phyloP scores from a whole-genome alignment of 2,329 filamentous ascomycete genomes.

The Aquanectria penicillioides region DNA sequence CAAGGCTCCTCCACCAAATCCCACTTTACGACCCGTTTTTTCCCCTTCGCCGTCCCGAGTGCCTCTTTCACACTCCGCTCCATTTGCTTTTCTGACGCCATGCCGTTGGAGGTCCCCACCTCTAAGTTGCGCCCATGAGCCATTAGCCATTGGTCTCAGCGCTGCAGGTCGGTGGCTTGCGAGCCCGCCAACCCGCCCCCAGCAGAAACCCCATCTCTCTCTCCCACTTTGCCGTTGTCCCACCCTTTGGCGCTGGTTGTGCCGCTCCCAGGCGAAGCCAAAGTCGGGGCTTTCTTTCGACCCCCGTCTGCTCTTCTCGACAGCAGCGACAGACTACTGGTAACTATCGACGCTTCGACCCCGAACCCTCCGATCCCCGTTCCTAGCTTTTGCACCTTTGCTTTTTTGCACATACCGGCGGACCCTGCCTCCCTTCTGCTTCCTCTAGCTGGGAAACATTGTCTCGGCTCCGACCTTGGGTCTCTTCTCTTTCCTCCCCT shows the following conservation, averaged over 20 bases:
- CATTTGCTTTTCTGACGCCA: slow-evolving; percentile 15
- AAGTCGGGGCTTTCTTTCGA: not conserved
- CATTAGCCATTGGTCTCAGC: slow-evolving; percentile 13
- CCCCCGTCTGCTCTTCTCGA: too few species aligned
- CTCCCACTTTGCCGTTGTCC: slow-evolving; percentile 12
- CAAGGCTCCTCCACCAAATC: slow-evolving; percentile 13
- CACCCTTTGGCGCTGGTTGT: not conserved
- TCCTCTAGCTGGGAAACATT: too few species aligned
- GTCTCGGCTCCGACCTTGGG: too few species aligned
- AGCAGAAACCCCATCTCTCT: slow-evolving; percentile 6
- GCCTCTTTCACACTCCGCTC: not conserved
- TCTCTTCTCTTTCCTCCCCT: too few species aligned
- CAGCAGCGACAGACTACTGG: too few species aligned
- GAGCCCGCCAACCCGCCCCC: slow-evolving; percentile 9
- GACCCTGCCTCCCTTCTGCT: not conserved
- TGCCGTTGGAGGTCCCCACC: slow-evolving; percentile 19
- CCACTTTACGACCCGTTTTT: slow-evolving; percentile 11
- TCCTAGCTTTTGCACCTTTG: slow-evolving; percentile 2
- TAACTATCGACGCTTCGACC: slow-evolving; percentile 5
- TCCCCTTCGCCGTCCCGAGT: not conserved
- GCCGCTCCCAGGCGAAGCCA: not conserved
- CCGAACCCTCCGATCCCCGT: slow-evolving; percentile 4
- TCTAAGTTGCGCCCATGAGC: slow-evolving; percentile 13
- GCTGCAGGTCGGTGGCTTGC: slow-evolving; percentile 20
- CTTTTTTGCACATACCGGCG: slow-evolving; percentile 15